Conservation (phyloP, 192 early-diverging fungal species). For the Coemansia sp. region DNA sequence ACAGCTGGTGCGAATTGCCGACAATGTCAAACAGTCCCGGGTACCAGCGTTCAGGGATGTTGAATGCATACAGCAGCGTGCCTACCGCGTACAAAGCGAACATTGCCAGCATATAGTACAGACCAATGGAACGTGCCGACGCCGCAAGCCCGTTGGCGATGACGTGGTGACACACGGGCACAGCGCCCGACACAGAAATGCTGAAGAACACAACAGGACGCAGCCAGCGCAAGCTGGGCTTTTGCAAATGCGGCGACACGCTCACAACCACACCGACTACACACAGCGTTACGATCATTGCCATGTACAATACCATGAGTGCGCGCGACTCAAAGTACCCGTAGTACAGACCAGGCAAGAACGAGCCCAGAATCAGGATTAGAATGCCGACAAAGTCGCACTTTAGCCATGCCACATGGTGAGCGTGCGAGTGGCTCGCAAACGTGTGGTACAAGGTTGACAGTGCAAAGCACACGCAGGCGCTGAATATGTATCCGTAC, state of each 20-base stretch:
- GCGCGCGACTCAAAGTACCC: constrained; percentile 61
- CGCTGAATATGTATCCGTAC: constrained; percentile 74
- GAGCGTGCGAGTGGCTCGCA: constrained; percentile 77
- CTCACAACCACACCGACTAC: constrained; percentile 62
- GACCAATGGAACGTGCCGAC: constrained; percentile 57
- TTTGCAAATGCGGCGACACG: constrained; percentile 64
- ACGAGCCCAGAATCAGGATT: constrained; percentile 66
- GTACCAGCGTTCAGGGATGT: constrained; percentile 83
- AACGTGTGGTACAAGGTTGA: constrained; percentile 80
- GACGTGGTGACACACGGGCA: constrained; percentile 70
- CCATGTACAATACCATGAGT: constrained; percentile 60
- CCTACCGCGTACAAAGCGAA: constrained; percentile 76
- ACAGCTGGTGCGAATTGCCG: constrained; percentile 87
- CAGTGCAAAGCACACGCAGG: constrained; percentile 74
- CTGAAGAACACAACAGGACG: constrained; percentile 76
- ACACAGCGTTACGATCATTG: constrained; percentile 64
- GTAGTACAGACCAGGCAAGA: constrained; percentile 51
- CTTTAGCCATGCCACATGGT: constrained; percentile 70
- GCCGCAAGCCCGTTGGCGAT: constrained; percentile 65
- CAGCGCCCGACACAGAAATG: constrained; percentile 70
- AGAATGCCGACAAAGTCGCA: constrained; percentile 94
- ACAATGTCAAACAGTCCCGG: constrained; percentile 83
- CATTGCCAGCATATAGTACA: constrained; percentile 69
- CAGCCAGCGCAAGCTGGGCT: constrained; percentile 73
- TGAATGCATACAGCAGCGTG: constrained; percentile 87